phyloP scores from a whole-genome alignment of 2,329 filamentous ascomycete species.

The Nannizziopsis arthrosporioides region DNA sequence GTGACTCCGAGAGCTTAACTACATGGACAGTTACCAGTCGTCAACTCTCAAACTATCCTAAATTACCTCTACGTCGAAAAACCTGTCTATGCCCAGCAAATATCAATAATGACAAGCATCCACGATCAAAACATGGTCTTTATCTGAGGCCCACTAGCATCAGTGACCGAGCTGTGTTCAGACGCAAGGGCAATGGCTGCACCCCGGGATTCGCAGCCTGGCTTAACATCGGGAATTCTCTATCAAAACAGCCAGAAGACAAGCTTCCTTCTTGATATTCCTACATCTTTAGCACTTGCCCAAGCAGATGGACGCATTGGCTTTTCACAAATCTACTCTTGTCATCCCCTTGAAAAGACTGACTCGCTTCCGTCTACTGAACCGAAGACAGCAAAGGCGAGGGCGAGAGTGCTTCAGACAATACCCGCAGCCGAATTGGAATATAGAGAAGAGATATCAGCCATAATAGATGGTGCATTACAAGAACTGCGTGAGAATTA shows the following conservation, averaged over 20 bases:
- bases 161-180: too few relatives aligned
- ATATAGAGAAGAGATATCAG: constrained; percentile 20
- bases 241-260: constrained; percentile 39
- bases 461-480: constrained; percentile 31
- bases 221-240: constrained; percentile 32
- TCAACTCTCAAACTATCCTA: too few relatives aligned
- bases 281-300: constrained; percentile 44
- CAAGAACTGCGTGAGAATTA: constrained; percentile 21
- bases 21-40: too few relatives aligned
- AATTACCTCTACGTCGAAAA: too few relatives aligned
- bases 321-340: constrained; percentile 30
- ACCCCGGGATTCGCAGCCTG: not conserved
- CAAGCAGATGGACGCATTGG: constrained; percentile 29
- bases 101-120: too few relatives aligned
- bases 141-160: too few relatives aligned
- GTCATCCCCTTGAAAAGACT: constrained; percentile 34
- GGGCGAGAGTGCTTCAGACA: constrained; percentile 28
- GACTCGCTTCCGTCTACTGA: constrained; percentile 37
- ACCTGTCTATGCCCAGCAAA: too few relatives aligned
- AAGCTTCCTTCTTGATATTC: constrained; percentile 46
- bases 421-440: constrained; percentile 26
- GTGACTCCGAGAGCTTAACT: too few relatives aligned
- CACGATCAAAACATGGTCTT: too few relatives aligned
- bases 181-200: not conserved
- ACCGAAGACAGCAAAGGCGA: constrained; percentile 40